Evolutionary conservation across 2,329 filamentous ascomycete genomes (phyloP).

Genomic region (Onygenales sp.): DNA sequence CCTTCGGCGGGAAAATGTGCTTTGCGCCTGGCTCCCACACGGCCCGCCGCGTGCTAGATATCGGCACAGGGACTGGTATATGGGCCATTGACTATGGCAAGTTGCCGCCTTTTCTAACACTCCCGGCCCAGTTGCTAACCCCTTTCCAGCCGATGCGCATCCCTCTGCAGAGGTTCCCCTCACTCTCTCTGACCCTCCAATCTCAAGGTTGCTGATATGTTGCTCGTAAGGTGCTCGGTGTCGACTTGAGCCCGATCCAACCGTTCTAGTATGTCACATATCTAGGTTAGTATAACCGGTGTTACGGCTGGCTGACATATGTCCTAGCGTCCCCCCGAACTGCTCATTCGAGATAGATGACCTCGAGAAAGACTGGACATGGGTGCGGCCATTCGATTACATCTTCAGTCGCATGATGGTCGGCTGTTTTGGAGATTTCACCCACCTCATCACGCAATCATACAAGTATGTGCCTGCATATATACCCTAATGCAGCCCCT

Average conservation of each 20-base stretch:
- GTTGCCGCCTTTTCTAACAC: constrained; percentile 14
- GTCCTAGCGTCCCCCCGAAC: constrained; percentile 27
- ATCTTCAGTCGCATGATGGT: constrained; percentile 32
- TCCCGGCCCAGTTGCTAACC: neutral
- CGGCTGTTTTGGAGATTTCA: constrained; percentile 33
- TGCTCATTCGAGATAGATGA: constrained; percentile 39
- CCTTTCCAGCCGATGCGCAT: constrained; percentile 1
- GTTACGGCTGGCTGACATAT: neutral
- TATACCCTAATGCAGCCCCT: neutral
- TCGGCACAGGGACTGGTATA: constrained; percentile 29
- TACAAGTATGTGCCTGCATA: constrained; percentile 14
- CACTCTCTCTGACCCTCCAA: neutral
- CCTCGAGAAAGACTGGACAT: constrained; percentile 31
- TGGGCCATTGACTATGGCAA: constrained; percentile 28
- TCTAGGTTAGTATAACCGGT: too few relatives aligned
- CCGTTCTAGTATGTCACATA: constrained; percentile 7
- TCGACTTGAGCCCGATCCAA: constrained; percentile 19
- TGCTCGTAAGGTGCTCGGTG: constrained; percentile 12
- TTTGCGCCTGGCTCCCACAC: constrained; percentile 19
- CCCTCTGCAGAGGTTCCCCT: constrained; percentile 3
- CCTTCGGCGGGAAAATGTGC: constrained; percentile 17
- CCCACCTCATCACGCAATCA: constrained; percentile 27
- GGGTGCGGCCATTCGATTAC: constrained; percentile 26
- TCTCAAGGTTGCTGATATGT: neutral
- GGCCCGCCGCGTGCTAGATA: constrained; percentile 18